Evolutionary conservation across 2,329 filamentous ascomycete species (phyloP), one percentile per base, ranked within the genome.

Genomic region (Alternaria atra): DNA sequence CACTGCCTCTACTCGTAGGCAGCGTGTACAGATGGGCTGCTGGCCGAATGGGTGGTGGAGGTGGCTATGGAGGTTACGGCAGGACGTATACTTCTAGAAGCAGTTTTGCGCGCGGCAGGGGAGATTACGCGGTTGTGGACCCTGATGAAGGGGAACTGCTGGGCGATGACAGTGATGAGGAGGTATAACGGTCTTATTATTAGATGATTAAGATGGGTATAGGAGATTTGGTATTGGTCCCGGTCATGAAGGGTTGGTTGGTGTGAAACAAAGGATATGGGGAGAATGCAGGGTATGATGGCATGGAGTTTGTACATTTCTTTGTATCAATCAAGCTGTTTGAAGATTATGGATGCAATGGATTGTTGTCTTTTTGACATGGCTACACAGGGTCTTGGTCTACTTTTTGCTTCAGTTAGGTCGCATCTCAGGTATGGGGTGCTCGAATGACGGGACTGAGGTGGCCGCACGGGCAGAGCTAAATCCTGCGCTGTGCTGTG

Each of bases 101-200:
- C 73, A 94, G 92, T 63, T 99, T 99, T 80, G 91, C 93, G 5
- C 87, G 93, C 58, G 91, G 92, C 1, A 87, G 92, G 57, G 90
- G 91, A n/a, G 92, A 97, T 78, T 98, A 98, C 78, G 88, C 90
- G 15, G 86, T 90, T 72, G 93, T 97, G 52, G 93, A 97, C 72
- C 91, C 95, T 52, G 95, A 98, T 75, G 95, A 98, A 77, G 94
- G 94, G 50, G 94, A 98, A 82, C 82, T 99, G 68, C 81, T 99
- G 35, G 95, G 95, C 1, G 94, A 97, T 69, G 94, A 97, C 61
- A 93, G 93, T 68, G 94, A 97, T 67, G 93, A 97, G 74, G 94
- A 97, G 63, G 91, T 90, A 50, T 89, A 75, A 66, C 54, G 20
- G 32, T 52, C 23, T 25, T 40, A 27, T 52, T 27, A 30, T 52